Evolutionary conservation across 1,139 yeast genomes (phyloP).

Genomic region (Ogataea hybrid): DNA sequence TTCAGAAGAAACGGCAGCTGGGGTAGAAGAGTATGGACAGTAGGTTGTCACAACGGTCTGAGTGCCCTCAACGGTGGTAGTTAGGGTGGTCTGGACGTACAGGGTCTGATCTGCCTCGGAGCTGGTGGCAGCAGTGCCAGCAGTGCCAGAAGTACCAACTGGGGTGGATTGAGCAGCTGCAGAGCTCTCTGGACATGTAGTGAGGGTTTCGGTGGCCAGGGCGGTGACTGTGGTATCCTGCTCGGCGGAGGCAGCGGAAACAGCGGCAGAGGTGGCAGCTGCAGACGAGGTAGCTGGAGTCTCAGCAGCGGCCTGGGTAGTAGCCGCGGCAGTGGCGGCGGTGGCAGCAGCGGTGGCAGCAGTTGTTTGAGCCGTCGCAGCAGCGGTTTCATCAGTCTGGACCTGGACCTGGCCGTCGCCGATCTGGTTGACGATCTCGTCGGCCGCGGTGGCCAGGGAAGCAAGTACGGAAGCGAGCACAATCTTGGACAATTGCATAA

Average conservation of each 20-base stretch:
- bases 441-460: slow-evolving; percentile 22
- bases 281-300: not conserved
- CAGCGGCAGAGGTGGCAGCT: not conserved
- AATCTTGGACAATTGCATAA: slow-evolving; percentile 22
- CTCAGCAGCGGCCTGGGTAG: not conserved
- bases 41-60: slow-evolving; percentile 15
- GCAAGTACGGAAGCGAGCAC: slow-evolving; percentile 18
- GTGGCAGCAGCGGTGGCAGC: not conserved
- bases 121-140: slow-evolving; percentile 7
- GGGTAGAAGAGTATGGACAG: slow-evolving; percentile 9
- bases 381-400: slow-evolving; percentile 41
- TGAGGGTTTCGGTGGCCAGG: slow-evolving; percentile 6
- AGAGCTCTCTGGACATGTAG: slow-evolving; percentile 4
- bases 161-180: slow-evolving; percentile 4
- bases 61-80: slow-evolving; percentile 14
- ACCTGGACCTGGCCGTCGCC: slow-evolving; percentile 43
- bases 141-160: too few relatives aligned
- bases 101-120: slow-evolving; percentile 3
- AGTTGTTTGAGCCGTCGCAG: slow-evolving; percentile 15
- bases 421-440: slow-evolving; percentile 42
- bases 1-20: not conserved
- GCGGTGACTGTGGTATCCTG: slow-evolving; percentile 3
- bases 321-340: slow-evolving; percentile 1
- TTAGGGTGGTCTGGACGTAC: slow-evolving; percentile 22
- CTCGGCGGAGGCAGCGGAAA: not conserved